Conservation (phyloP, 805 yeast genomes). For the Kodamaea nitidulidarum region DNA sequence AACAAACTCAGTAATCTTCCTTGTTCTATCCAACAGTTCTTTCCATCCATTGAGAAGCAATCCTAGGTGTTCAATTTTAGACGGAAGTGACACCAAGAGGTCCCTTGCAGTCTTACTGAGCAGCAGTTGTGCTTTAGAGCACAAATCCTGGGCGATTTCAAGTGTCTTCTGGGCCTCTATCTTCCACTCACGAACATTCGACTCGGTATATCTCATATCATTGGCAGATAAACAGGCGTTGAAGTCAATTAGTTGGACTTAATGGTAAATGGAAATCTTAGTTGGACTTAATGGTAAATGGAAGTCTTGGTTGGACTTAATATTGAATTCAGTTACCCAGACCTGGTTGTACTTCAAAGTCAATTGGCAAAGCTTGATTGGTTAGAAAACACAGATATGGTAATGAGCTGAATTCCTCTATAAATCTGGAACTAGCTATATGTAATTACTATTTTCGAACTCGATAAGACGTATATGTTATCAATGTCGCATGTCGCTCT, state of each 20-base stretch:
- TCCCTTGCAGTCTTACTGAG: constrained; percentile 22
- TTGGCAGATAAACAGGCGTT: no score
- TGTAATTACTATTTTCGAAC: no score
- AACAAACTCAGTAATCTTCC: constrained; percentile 15
- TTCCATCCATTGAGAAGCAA: constrained; percentile 14
- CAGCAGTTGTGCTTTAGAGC: constrained; percentile 32
- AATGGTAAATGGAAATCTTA: no score
- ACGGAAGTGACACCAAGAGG: constrained; percentile 23
- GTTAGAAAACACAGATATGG: no score
- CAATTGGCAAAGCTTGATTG: neutral
- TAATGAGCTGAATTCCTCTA: no score
- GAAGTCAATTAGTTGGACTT: no score
- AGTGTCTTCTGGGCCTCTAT: constrained; percentile 26
- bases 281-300: no score
- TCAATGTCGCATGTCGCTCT: neutral
- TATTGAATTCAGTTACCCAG: no score
- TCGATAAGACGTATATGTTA: no score
- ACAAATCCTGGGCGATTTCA: constrained; percentile 27
- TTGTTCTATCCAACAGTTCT: constrained; percentile 14
- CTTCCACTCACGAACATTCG: constrained; percentile 22
- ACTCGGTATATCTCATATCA: constrained; percentile 5
- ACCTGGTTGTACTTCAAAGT: no score
- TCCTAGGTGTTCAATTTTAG: constrained; percentile 16
- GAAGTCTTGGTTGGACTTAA: no score
- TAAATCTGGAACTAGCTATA: no score